Percentiles rank a stretch among this genome's conserved stretches.
These are phyloP conservation scores for Cystofilobasidium macerans DNA, from an alignment of 768 basidiomycete species.

Conservation along the genomic window DNA sequence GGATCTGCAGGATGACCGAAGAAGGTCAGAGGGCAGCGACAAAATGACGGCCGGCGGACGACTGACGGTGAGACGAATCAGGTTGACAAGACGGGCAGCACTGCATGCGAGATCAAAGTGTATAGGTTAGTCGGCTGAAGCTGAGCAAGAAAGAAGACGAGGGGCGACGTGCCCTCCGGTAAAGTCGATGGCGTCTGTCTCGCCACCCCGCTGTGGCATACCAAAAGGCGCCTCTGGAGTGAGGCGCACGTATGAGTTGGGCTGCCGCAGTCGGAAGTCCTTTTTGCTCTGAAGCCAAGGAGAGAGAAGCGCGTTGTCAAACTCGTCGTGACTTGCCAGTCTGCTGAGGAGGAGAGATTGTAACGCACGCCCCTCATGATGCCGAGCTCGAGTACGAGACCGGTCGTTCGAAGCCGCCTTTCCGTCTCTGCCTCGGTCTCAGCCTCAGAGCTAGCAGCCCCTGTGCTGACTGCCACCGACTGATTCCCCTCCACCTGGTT, in stretches of 20 bases:
- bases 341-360: neutral
- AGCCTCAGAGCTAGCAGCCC: neutral
- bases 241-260: slow-evolving; percentile 21
- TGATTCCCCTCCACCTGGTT: too few species aligned
- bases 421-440: slow-evolving; percentile 10
- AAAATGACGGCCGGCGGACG: neutral
- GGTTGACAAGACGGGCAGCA: slow-evolving; percentile 6
- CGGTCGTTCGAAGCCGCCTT: slow-evolving; percentile 1
- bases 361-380: slow-evolving; percentile 18
- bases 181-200: neutral
- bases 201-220: neutral
- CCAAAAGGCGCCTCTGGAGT: neutral
- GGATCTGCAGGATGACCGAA: slow-evolving; percentile 16
- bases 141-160: neutral
- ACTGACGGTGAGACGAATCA: slow-evolving; percentile 19
- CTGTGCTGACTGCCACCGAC: neutral
- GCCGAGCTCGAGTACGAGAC: slow-evolving; percentile 20
- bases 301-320: neutral
- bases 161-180: slow-evolving; percentile 18
- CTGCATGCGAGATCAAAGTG: neutral
- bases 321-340: neutral
- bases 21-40: neutral
- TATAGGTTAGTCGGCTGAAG: neutral
- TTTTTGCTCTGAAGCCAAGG: slow-evolving; percentile 17
- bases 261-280: slow-evolving; percentile 21